Base-by-base conservation (phyloP, 2,329 filamentous ascomycete species). In the Colletotrichum godetiae region DNA sequence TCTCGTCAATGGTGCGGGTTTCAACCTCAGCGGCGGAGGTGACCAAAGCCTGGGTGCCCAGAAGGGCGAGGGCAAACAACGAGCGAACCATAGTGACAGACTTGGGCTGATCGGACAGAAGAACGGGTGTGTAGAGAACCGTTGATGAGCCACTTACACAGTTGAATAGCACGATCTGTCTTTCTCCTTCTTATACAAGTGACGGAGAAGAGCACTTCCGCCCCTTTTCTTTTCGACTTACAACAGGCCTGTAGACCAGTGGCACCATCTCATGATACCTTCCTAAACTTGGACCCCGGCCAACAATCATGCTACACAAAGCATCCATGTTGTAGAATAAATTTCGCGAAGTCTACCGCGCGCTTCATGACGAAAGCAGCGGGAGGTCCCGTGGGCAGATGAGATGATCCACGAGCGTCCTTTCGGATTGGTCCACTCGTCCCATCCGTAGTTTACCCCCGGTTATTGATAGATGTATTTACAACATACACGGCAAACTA, bases 1-100 rank as follows among this genome's bases (percentile, higher is more conserved):
- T 86, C 59, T 88, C 80, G 19, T 89, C 86, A 1, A 89, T 75
- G 1, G 83, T 83, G 24, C 87, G 83, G 13, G 80, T 88, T 64
- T 89, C 87, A 19, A 81, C 67, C 37, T 75, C 68, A n/a, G 72
- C 60, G 24, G 73, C 68, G 19, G 62, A 67, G 62, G 75, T 76
- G 68, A 72, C 24, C 37, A 69, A 15, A 12, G 70, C 42, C 27
- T 59, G 55, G 19, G 53, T 24, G 12, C 70, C 66, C 42, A 73
- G 33, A 10, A 73, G 70, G 70, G 66, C 70, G 27, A 69, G 42
- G 10, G 65, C n/a, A 12, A 73, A 37, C n/a, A 73, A 10, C 4
- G 65, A 56, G 55, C 59, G 66, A 12, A 73, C 59, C 70, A 73
- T 73, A n/a, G 13, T 60, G 55, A 69, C 19, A 22, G 42, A 22